These are phyloP conservation scores for Neocucurbitaria cava DNA, from an alignment of 2,329 filamentous ascomycete genomes.

Conservation along the genomic window DNA sequence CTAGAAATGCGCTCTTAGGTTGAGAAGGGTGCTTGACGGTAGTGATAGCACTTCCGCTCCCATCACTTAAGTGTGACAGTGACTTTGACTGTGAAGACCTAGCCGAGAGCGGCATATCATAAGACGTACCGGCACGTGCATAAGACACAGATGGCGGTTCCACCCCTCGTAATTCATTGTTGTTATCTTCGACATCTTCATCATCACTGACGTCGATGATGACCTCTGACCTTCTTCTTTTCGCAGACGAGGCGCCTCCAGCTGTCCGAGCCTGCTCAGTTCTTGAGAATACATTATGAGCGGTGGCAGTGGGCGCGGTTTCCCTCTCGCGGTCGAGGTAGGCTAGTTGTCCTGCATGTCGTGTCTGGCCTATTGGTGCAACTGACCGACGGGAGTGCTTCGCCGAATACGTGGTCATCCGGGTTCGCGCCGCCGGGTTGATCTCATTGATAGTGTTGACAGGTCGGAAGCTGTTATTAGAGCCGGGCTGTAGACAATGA, in stretches of 20 bases:
- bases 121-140: not conserved
- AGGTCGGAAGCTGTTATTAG: conserved; percentile 15
- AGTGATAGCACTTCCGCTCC: conserved; percentile 13
- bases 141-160: not conserved
- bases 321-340: conserved; percentile 2
- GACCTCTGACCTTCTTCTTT: conserved; percentile 28
- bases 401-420: conserved; percentile 22
- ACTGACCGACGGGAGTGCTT: conserved; percentile 6
- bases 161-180: conserved; percentile 13
- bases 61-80: conserved; percentile 21
- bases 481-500: conserved; percentile 22
- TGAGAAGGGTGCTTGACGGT: not conserved
- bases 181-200: conserved; percentile 14
- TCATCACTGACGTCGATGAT: conserved; percentile 16
- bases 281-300: not conserved
- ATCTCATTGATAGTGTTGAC: conserved; percentile 17
- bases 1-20: conserved; percentile 25
- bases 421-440: conserved; percentile 3
- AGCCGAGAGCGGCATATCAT: not conserved
- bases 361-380: conserved; percentile 9
- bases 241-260: conserved; percentile 7
- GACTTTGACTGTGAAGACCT: conserved; percentile 20
- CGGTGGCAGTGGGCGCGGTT: conserved; percentile 1
- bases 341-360: conserved; percentile 13
- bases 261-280: not conserved